Evolutionary conservation across 257 asterid genomes (phyloP).

Genomic region (Solanum sejunctum): DNA sequence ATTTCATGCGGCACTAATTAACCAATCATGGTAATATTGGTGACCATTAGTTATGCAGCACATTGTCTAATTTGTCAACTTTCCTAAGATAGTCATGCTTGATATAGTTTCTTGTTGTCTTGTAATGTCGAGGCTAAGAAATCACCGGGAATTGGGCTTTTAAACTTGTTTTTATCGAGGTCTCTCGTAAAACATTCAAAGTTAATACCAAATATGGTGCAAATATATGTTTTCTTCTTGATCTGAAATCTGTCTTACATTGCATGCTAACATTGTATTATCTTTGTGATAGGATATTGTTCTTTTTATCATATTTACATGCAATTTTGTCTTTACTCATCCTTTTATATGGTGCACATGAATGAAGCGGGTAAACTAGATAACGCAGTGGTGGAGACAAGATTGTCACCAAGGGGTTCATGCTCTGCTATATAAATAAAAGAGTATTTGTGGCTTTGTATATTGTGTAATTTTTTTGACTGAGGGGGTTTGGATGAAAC

Average conservation of each 20-base stretch:
- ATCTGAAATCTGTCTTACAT: neutral
- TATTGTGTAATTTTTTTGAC: neutral
- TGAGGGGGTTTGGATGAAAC: too few species aligned
- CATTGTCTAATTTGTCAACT: neutral
- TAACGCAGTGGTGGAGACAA: neutral
- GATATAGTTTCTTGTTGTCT: too few species aligned
- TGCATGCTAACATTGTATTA: neutral
- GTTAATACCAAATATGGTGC: neutral
- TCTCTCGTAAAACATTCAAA: too few species aligned
- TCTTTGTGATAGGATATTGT: neutral
- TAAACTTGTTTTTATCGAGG: too few species aligned
- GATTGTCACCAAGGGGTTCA: neutral
- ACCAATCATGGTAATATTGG: neutral
- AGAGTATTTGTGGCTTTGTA: neutral
- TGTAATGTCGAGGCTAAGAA: neutral
- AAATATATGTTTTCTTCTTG: neutral
- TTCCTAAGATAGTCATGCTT: neutral
- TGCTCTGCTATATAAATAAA: neutral
- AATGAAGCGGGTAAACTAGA: neutral
- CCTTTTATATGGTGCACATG: neutral
- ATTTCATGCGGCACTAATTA: neutral
- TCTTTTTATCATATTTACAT: neutral
- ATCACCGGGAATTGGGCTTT: too few species aligned
- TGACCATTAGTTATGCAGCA: neutral
- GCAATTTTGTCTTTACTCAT: neutral